These are phyloP conservation scores for Plenodomus biglobosus DNA, from an alignment of 2,329 filamentous ascomycete species.

Conservation along the genomic window DNA sequence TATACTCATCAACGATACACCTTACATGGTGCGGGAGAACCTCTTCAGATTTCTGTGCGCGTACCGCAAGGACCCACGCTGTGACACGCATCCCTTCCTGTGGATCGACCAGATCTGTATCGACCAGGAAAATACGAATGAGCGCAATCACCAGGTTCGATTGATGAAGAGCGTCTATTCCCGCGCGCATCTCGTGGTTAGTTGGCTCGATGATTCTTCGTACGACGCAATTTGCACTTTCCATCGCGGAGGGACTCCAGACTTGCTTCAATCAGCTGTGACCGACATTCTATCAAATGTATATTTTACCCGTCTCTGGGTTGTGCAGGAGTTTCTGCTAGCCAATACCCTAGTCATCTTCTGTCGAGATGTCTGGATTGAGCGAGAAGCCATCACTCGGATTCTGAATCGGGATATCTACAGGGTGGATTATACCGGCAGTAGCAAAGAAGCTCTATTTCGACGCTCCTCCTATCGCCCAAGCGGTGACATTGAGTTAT, in stretches of 20 bases:
- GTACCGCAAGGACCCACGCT: neutral
- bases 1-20: neutral
- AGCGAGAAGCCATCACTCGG: neutral
- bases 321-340: neutral
- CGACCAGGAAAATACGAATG: neutral
- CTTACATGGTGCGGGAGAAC: neutral
- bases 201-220: neutral
- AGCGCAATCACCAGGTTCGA: neutral
- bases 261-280: too few relatives aligned
- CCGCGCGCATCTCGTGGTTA: neutral
- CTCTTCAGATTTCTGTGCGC: neutral
- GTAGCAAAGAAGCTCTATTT: neutral
- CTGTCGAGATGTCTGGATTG: neutral
- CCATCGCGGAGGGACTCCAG: too few relatives aligned
- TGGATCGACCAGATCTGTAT: neutral
- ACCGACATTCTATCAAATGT: neutral
- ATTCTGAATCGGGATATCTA: neutral
- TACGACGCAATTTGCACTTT: neutral
- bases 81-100: neutral
- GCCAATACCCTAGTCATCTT: neutral
- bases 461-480: neutral
- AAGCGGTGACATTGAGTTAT: neutral
- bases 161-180: neutral
- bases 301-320: neutral
- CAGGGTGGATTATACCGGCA: neutral